Evolutionary conservation across 345 rosid genomes (phyloP).

Genomic region (Eucalyptus tenuipes): DNA sequence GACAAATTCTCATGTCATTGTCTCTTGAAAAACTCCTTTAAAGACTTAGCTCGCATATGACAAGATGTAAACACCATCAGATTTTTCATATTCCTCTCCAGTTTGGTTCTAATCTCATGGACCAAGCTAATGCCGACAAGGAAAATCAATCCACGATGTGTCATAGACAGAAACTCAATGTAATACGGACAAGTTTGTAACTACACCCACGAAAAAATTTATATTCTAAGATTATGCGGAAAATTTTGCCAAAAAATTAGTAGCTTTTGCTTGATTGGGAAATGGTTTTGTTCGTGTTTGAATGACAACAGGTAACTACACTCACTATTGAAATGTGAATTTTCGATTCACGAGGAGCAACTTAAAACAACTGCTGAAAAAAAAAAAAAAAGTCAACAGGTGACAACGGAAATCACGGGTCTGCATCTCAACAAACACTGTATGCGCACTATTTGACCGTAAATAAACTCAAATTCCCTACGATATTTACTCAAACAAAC

Average conservation of each 20-base stretch:
- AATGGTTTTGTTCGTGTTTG: not conserved
- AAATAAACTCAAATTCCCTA: not conserved
- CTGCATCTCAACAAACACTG: not conserved
- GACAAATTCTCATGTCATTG: no score
- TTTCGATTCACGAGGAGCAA: not conserved
- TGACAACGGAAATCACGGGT: accelerated
- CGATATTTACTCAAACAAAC: no score
- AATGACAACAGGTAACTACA: not conserved
- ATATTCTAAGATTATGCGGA: not conserved
- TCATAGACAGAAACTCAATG: not conserved
- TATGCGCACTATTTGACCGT: not conserved
- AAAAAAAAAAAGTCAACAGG: not conserved
- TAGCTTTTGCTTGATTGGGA: not conserved
- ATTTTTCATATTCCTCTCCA: not conserved
- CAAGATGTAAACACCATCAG: not conserved
- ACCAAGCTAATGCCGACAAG: not conserved
- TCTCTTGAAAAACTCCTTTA: not conserved
- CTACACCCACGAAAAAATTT: not conserved
- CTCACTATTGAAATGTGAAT: not conserved
- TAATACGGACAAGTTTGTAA: not conserved
- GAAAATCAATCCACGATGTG: not conserved
- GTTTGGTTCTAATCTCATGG: not conserved
- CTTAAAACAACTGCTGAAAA: not conserved
- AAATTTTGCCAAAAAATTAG: not conserved
- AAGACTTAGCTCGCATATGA: not conserved